Base-by-base conservation (phyloP, 2,329 filamentous ascomycete genomes). In the Dothidotthia symphoricarpi region DNA sequence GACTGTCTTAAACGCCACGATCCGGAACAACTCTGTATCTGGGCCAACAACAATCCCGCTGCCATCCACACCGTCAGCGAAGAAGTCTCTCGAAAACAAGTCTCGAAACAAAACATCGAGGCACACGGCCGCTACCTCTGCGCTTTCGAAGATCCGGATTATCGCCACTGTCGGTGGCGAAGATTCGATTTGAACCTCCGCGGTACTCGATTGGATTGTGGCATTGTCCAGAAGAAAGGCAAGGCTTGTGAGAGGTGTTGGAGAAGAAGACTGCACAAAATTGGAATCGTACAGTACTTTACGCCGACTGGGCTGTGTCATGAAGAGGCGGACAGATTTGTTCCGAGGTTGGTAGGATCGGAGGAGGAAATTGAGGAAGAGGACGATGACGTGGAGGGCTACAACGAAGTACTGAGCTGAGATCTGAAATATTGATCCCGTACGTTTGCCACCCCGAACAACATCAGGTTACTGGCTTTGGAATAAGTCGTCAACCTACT, bases 91-190 rank as follows among this genome's bases (percentile, higher is more conserved):
- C 43, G 43, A 16, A 61, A 51, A 17, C 47, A 59, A 14, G 24
- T 31, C 10, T 25, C 45, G 26, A 57, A 59, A 28, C 43, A 38
- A 14, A 59, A 59, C 16, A 43, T 59, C 28, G 57, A 59, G 43
- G 40, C 46, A 16, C 47, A 47, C 29, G 43, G 48, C 28, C 49
- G 47, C 8, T 57, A 44, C 29, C 43, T 58, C 11, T 57, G 55
- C 41, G 51, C 49, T 2, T 61, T 57, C 17, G 56, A 60, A 28
- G 59, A 61, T 17, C 56, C 53, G 3, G 53, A 60, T 30, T 60
- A 41, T 26, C 39, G 52, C 34, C 37, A 53, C 35, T 52, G 45
- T 36, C 41, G 53, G 39, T 60, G 59, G 59, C 56, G 56, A 32
- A 34, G 36, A 14, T 19, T 31, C 17, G 56, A 60, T 28, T 34